A percentile compares a stretch with the other conserved stretches of the same genome.
These are phyloP conservation scores for Aspergillus tamarii DNA, from an alignment of 2,329 filamentous ascomycete species.

Conservation along the genomic window DNA sequence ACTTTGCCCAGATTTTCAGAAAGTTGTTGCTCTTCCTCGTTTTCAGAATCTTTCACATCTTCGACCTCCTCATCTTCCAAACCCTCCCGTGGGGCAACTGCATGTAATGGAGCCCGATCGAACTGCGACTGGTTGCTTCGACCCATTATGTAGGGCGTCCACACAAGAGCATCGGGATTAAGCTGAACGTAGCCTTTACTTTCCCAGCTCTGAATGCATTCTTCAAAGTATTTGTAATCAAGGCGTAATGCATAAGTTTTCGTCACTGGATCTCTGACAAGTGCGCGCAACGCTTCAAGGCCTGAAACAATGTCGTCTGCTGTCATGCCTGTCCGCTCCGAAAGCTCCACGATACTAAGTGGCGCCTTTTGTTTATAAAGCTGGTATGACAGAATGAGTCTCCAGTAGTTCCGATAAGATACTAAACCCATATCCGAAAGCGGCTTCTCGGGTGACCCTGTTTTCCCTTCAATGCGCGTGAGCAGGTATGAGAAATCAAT, in stretches of 20 bases:
- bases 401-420: constrained; percentile 97
- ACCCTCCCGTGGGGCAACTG: constrained; percentile 84
- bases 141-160: constrained; percentile 98
- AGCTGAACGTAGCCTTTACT: constrained; percentile 84
- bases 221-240: constrained; percentile 80
- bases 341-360: constrained; percentile 60
- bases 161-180: constrained; percentile 77
- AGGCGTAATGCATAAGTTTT: constrained; percentile 87
- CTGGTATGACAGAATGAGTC: constrained; percentile 82
- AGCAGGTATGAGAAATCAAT: constrained; percentile 99
- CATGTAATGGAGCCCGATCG: constrained; percentile 79
- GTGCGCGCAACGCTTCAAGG: constrained; percentile 82
- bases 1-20: constrained; percentile 8
- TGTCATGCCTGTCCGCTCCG: constrained; percentile 90
- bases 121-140: constrained; percentile 80
- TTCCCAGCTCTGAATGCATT: constrained; percentile 89
- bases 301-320: constrained; percentile 95
- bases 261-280: constrained; percentile 87
- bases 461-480: constrained; percentile 89
- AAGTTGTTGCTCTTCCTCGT: constrained; percentile 21
- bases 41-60: constrained; percentile 26
- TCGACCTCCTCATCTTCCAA: constrained; percentile 38
- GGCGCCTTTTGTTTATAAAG: constrained; percentile 66
- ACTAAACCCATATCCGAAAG: constrained; percentile 97
- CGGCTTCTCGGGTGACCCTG: constrained; percentile 94